Evolutionary conservation across 208 protist genomes (phyloP).

Genomic region (Herpetomonas muscarum): DNA sequence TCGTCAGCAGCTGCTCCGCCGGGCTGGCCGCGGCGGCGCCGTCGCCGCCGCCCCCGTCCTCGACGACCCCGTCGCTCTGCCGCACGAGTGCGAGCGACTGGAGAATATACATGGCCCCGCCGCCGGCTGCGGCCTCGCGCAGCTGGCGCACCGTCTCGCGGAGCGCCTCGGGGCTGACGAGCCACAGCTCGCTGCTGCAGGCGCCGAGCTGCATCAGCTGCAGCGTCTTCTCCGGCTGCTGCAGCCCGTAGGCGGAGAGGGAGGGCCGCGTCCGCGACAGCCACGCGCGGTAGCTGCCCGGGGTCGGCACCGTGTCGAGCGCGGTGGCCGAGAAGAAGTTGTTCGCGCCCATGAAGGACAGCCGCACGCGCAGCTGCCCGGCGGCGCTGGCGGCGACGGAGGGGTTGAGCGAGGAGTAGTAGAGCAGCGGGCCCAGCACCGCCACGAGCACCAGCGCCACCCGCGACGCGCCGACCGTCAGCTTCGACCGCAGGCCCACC

Average conservation of each 20-base stretch:
- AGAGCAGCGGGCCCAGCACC: slow-evolving; percentile 76
- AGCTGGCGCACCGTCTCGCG: slow-evolving; percentile 16
- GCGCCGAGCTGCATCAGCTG: slow-evolving; percentile 49
- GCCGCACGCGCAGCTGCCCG: slow-evolving; percentile 23
- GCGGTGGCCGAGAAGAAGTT: slow-evolving; percentile 48
- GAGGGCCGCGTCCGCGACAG: slow-evolving; percentile 54
- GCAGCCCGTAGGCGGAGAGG: slow-evolving; percentile 27
- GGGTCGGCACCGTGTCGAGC: slow-evolving; percentile 17
- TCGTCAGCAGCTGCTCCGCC: slow-evolving; percentile 17
- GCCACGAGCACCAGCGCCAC: slow-evolving; percentile 52
- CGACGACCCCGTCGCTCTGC: slow-evolving; percentile 2
- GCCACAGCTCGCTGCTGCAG: slow-evolving; percentile 59
- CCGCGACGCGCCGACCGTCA: slow-evolving; percentile 30
- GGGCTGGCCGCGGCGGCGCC: slow-evolving; percentile 11
- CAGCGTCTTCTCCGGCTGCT: slow-evolving; percentile 19
- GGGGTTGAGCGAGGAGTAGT: slow-evolving; percentile 87
- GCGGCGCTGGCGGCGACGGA: slow-evolving; percentile 46
- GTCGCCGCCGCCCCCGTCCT: background rate
- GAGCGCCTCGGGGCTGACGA: slow-evolving; percentile 45
- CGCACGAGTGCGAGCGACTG: slow-evolving; percentile 27
- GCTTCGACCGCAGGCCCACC: slow-evolving; percentile 34
- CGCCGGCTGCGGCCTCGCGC: slow-evolving; percentile 11
- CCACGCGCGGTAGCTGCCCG: slow-evolving; percentile 34
- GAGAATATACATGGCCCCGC: slow-evolving; percentile 24
- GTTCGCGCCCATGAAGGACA: slow-evolving; percentile 52